Percentiles rank a stretch among this genome's conserved stretches.
These are phyloP conservation scores for Boeremia lycopersici DNA, from an alignment of 2,329 filamentous ascomycete species.

Conservation along the genomic window DNA sequence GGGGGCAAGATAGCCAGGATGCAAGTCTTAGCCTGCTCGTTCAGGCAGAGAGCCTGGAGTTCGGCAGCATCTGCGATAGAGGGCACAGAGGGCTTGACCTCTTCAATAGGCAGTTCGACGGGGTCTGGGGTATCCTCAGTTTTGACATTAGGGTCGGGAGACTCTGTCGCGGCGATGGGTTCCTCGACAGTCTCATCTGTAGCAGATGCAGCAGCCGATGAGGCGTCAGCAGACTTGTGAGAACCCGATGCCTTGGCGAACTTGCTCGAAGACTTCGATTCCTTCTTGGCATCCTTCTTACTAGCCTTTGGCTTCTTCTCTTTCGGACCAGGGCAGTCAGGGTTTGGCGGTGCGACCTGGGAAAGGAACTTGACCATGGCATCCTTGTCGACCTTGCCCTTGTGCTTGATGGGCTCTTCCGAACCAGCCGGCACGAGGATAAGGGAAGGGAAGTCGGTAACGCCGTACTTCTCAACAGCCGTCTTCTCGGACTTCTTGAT, in stretches of 20 bases:
- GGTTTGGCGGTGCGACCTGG: conserved; percentile 78
- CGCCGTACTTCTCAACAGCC: conserved; percentile 73
- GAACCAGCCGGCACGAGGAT: conserved; percentile 76
- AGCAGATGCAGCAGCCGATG: conserved; percentile 55
- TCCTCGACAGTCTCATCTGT: conserved; percentile 58
- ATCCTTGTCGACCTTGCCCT: conserved; percentile 85
- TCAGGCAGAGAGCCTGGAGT: conserved; percentile 74
- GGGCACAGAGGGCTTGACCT: conserved; percentile 65
- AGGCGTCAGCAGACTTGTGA: conserved; percentile 57
- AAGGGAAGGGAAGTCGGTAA: conserved; percentile 79
- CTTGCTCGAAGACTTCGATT: conserved; percentile 54
- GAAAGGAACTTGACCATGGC: conserved; percentile 82
- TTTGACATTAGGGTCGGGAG: conserved; percentile 57
- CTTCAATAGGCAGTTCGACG: conserved; percentile 59
- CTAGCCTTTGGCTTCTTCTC: conserved; percentile 50
- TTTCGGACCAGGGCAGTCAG: conserved; percentile 67
- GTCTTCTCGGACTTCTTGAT: conserved; percentile 79
- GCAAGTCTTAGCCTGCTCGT: conserved; percentile 78
- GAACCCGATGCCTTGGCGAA: conserved; percentile 59
- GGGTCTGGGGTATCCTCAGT: conserved; percentile 54
- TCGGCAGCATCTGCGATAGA: conserved; percentile 67
- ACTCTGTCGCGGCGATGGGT: conserved; percentile 58
- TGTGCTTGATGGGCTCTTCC: conserved; percentile 72
- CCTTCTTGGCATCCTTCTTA: conserved; percentile 53
- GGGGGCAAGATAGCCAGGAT: conserved; percentile 65